These are phyloP conservation scores for Pseudogymnoascus destructans DNA, from an alignment of 2,329 filamentous ascomycete species.

Conservation along the genomic window DNA sequence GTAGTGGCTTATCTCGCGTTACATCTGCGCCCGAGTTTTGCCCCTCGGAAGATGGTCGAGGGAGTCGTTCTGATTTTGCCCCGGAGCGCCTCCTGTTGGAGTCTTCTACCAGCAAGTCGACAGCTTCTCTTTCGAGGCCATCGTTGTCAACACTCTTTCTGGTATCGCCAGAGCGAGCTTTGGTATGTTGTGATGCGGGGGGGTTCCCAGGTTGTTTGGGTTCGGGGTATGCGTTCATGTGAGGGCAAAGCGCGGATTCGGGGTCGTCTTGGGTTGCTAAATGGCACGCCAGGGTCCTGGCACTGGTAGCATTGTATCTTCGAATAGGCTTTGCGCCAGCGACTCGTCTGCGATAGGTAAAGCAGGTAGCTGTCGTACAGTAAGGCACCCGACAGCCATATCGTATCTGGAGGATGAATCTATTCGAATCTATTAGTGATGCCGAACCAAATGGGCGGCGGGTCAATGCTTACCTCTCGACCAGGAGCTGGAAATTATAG, in stretches of 20 bases:
- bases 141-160: not conserved
- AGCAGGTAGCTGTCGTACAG: conserved; percentile 67
- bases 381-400: conserved; percentile 58
- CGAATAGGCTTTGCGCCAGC: conserved; percentile 57
- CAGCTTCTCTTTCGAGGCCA: not conserved
- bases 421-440: conserved; percentile 27
- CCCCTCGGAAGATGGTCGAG: not conserved
- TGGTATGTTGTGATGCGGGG: not conserved
- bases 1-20: not conserved
- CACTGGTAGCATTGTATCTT: conserved; percentile 68
- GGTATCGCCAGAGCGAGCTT: not conserved
- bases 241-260: conserved; percentile 51
- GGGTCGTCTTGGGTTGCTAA: conserved; percentile 71
- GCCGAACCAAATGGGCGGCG: conserved; percentile 11
- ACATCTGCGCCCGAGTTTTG: not conserved
- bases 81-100: not conserved
- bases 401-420: conserved; percentile 70
- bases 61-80: not conserved
- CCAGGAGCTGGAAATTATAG: conserved; percentile 51
- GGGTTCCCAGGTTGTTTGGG: not conserved
- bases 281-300: conserved; percentile 66
- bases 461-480: conserved; percentile 44
- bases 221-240: conserved; percentile 13
- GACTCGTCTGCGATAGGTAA: conserved; percentile 59
- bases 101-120: not conserved